Base-by-base conservation (phyloP, 2,329 filamentous ascomycete species). In the Claviceps capensis region DNA sequence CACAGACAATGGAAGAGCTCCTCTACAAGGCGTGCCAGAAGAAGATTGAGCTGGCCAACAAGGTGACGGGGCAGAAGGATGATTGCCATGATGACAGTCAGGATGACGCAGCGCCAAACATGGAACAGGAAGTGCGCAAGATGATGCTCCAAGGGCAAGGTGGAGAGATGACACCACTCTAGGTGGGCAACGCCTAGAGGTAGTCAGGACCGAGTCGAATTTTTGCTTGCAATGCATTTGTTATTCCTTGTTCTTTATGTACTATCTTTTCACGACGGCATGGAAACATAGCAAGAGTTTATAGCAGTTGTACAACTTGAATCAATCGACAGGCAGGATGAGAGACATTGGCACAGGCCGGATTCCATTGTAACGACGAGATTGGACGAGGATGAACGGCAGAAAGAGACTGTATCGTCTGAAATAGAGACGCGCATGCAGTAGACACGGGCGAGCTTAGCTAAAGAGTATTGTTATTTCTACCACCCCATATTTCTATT, bases 21-120 rank as follows among this genome's bases (percentile, higher is more conserved):
- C 94, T 98, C 50, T 86, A 91, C 67, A 85, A 86, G 46, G 81
- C 96, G 0, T 95, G 93, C 41, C 81, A 91, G 68, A 94, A 89
- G 60, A 98, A 98, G 72, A 76, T 98, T 53, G 87, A 88, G 61
- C 79, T 98, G 26, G 93, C 96, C 1, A 72, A 75, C 62, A 74
- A 75, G 61, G 75, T 78, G 48, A 77, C 73, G 6, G 73, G 73
- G 19, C 68, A 62, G 1, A 55, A 62, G 23, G 63, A 60, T 7
- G 66, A 69, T 22, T 63, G n/a, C 8, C 42, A 62, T 14, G 57
- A 49, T 19, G 66, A 69, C 19, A 63, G n/a, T 4, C 42, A 62
- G 16, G 57, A 49, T 19, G 61, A 61, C 16, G 60, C 59, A 37
- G 63, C 63, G 43, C 59, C 63, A 56, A 72, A 69, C 40, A 56